phyloP scores from a whole-genome alignment of 2,329 filamentous ascomycete genomes.

The Pestalotiopsis sp. region DNA sequence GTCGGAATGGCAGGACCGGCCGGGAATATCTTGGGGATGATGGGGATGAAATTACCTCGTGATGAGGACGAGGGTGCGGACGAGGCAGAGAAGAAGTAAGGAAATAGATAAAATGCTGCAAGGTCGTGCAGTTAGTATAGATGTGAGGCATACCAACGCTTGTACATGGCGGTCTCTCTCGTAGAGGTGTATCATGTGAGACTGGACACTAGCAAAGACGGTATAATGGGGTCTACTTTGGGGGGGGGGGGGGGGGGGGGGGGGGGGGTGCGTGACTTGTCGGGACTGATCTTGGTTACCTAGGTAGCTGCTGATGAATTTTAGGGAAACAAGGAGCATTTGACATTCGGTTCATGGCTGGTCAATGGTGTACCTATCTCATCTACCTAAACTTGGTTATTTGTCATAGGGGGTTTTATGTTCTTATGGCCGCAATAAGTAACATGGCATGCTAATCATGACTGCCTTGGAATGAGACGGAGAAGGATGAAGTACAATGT shows the following conservation, averaged over 20 bases:
- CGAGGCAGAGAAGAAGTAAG: conserved; percentile 31
- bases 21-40: conserved; percentile 82
- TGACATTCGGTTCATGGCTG: too few species aligned
- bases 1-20: conserved; percentile 83
- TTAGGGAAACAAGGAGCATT: too few species aligned
- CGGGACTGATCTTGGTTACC: too few species aligned
- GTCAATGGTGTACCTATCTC: not conserved
- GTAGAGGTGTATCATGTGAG: not conserved
- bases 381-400: not conserved
- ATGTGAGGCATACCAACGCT: not conserved
- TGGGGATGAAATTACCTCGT: conserved; percentile 80
- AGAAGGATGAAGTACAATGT: too few species aligned
- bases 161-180: not conserved
- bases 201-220: not conserved
- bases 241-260: too few species aligned
- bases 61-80: conserved; percentile 65
- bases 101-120: not conserved
- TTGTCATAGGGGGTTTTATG: too few species aligned
- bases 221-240: too few species aligned
- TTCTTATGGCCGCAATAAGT: too few species aligned
- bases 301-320: too few species aligned
- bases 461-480: too few species aligned
- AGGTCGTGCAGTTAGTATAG: not conserved
- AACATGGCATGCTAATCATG: too few species aligned
- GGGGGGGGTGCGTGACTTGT: too few species aligned